These are phyloP conservation scores for Xylaria grammica DNA, from an alignment of 495 filamentous ascomycete species.

Conservation along the genomic window DNA sequence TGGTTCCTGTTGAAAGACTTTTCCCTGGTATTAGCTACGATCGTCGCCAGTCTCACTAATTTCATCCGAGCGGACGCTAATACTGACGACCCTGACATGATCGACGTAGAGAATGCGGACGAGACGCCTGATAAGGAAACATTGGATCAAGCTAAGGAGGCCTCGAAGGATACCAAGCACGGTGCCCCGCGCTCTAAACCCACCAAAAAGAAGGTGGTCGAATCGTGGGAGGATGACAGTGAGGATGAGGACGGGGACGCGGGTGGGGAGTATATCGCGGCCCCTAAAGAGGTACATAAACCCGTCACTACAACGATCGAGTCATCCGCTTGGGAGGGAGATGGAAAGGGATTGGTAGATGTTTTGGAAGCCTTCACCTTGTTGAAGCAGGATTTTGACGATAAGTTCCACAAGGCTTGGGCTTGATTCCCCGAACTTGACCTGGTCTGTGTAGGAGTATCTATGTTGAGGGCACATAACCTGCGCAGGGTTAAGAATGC, in stretches of 20 bases:
- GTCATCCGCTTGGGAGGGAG: constrained; percentile 29
- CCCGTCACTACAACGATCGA: neutral
- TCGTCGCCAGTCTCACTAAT: constrained; percentile 62
- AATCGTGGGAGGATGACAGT: constrained; percentile 40
- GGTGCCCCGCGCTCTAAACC: neutral
- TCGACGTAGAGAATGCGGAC: constrained; percentile 45
- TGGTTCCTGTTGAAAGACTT: constrained; percentile 76
- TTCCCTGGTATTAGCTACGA: constrained; percentile 69
- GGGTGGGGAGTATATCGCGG: constrained; percentile 24
- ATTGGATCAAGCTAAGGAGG: neutral
- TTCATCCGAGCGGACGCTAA: constrained; percentile 47
- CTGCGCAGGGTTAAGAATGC: neutral
- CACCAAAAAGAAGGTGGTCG: constrained; percentile 29
- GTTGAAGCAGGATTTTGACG: constrained; percentile 66
- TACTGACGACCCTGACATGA: constrained; percentile 46
- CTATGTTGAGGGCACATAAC: neutral
- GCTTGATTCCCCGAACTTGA: constrained; percentile 32
- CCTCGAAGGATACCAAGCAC: neutral
- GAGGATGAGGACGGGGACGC: constrained; percentile 13
- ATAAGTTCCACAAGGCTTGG: constrained; percentile 67
- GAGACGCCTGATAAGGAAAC: constrained; percentile 23
- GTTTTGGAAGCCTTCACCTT: constrained; percentile 61
- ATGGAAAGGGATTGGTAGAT: constrained; percentile 56
- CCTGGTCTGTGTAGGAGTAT: neutral
- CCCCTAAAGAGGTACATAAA: constrained; percentile 18